A percentile compares a stretch with the other conserved stretches of the same genome.
Evolutionary conservation across 495 filamentous ascomycete species (phyloP).

Genomic region (Trypethelium eluteriae): DNA sequence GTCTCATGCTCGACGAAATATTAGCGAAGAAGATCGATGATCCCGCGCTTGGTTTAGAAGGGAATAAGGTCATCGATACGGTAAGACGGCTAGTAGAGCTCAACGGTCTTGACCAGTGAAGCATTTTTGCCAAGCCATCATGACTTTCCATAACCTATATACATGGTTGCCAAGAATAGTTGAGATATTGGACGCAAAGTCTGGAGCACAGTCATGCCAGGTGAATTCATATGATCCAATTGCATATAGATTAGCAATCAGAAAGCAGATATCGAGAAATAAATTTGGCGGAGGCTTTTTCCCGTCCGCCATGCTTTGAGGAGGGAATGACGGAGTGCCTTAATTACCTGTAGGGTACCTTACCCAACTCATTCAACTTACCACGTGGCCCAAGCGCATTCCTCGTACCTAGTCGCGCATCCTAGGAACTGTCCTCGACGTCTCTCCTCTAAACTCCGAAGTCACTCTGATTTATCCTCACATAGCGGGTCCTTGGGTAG

Average conservation of each 20-base stretch:
- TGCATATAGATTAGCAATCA: too few relatives aligned
- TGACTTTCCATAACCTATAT: too few relatives aligned
- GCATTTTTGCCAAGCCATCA: too few relatives aligned
- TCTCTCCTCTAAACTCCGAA: not conserved
- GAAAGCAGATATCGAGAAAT: not conserved
- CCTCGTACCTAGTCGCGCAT: not conserved
- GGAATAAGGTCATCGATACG: slow-evolving; percentile 62
- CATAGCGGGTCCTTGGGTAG: not conserved
- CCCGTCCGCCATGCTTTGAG: not conserved
- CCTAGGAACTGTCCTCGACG: not conserved
- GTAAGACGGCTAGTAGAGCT: slow-evolving; percentile 75
- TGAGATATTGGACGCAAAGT: too few relatives aligned
- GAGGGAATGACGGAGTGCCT: too few relatives aligned
- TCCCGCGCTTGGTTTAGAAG: slow-evolving; percentile 50
- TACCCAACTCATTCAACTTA: not conserved
- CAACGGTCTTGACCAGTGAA: slow-evolving; percentile 69
- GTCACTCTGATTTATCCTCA: not conserved
- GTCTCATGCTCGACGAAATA: slow-evolving; percentile 78
- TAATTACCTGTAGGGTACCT: too few relatives aligned
- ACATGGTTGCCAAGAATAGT: too few relatives aligned
- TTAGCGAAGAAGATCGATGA: slow-evolving; percentile 73
- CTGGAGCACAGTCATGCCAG: too few relatives aligned
- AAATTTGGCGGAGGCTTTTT: not conserved
- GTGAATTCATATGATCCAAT: too few relatives aligned
- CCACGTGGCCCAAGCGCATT: not conserved